Evolutionary conservation across 106 monocot genomes (phyloP), one percentile per base, ranked within the genome.

Genomic region (Acanthochlamys bracteata): DNA sequence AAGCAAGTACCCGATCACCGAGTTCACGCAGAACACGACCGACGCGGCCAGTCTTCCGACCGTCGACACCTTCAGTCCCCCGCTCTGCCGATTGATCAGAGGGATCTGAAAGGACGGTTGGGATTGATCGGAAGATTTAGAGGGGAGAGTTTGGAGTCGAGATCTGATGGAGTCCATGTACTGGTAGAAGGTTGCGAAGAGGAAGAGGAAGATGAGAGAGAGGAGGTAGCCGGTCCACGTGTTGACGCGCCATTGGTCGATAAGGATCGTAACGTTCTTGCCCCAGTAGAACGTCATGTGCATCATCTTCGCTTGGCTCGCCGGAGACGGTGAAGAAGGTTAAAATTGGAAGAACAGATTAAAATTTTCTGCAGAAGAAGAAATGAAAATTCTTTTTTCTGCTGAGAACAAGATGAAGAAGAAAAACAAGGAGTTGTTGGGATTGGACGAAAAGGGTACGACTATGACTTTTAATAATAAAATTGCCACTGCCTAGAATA

Each of bases 261-360:
- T 74, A 58, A 95, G 95, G 49, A 95, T 74, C 13, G 90, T 90
- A 12, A 84, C 90, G 23, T 40, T 74, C 69, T 69, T 84, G 43
- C 95, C 90, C 95, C 95, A 95, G 77, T 95, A 95, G 81, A 95
- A 95, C 71, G 90, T 90, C 87, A 87, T 90, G 87, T 95, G 90
- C 95, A 94, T 94, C 94, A 94, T 94, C 75, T 64, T 82, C 42
- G 51, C 42, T n/a, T n/a, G n/a, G n/a, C n/a, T n/a, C n/a, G n/a
- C n/a, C 20, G 57, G 11, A 49, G 70, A 45, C 52, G 52, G 24
- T 1, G 65, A 42, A 9, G 60, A 60, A 13, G 60, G 24, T 13
- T 3, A 39, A 39, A 60, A 2, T 7, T 4, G 60, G 60, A 60
- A n/a, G n/a, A n/a, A n/a, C n/a, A n/a, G n/a, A n/a, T n/a, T n/a